Evolutionary conservation across 306 rosid species (phyloP).

Genomic region (Acacia crassicarpa): DNA sequence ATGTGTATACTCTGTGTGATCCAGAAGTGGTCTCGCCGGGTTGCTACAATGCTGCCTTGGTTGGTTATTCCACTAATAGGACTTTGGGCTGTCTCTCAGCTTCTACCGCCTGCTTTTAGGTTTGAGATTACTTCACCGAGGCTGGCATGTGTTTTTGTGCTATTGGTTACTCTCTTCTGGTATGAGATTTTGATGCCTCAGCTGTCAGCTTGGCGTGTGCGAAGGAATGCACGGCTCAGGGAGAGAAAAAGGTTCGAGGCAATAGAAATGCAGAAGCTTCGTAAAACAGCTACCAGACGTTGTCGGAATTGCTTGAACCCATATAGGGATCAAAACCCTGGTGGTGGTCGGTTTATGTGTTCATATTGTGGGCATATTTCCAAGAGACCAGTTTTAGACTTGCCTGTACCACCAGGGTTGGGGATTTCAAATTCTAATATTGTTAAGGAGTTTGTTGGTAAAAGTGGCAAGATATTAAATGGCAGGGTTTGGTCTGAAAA

Average conservation of each 20-base stretch:
- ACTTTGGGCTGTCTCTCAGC: conserved; percentile 97
- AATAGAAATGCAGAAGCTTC: conserved; percentile 82
- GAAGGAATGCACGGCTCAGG: conserved; percentile 76
- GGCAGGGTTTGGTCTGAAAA: conserved; percentile 90
- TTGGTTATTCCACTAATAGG: conserved; percentile 95
- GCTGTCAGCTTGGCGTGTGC: conserved; percentile 89
- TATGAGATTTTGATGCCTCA: conserved; percentile 99
- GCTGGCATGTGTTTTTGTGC: conserved; percentile 90
- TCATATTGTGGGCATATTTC: conserved; percentile 95
- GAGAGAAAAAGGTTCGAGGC: conserved; percentile 95
- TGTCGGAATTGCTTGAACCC: conserved; percentile 93
- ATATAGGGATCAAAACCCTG: conserved; percentile 96
- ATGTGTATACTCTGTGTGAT: conserved; percentile 99
- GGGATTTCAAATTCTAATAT: conserved; percentile 68
- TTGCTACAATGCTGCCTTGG: conserved; percentile 99
- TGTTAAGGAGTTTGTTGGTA: conserved; percentile 82
- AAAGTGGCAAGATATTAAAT: conserved; percentile 82
- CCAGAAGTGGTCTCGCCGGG: conserved; percentile 99
- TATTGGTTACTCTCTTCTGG: conserved; percentile 94
- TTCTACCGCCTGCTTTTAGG: conserved; percentile 92
- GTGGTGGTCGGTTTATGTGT: conserved; percentile 97
- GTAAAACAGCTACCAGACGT: conserved; percentile 85
- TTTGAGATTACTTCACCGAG: conserved; percentile 96
- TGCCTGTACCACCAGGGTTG: conserved; percentile 76
- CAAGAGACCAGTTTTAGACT: conserved; percentile 88